Evolutionary conservation across 2,329 filamentous ascomycete genomes (phyloP), one percentile per base, ranked within the genome.

Genomic region (Colletotrichum viniferum): DNA sequence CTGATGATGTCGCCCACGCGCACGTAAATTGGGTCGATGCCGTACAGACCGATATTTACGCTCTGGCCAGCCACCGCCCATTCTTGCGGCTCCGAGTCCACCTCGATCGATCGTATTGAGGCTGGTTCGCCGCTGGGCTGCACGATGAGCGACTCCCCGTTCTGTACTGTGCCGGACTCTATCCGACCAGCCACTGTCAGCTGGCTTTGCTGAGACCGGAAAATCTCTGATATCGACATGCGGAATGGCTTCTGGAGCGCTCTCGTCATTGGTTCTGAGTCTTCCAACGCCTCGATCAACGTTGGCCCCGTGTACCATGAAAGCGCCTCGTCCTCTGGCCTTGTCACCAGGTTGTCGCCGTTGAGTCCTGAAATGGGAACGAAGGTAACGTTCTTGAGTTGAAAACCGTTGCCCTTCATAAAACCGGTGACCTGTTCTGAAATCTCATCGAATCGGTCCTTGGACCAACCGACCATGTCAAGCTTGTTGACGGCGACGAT

Each of bases 401-500:
- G 91, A 81, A 98, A 99, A 3, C 95, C 95, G 1, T 96, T 94
- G 1, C 93, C 92, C 0, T 91, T 92, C 76, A 99, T 87, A 82
- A 99, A 98, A 1, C 95, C 93, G 0, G 91, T 92, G 77, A 98
- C 92, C 80, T 98, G 95, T 77, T 95, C 91, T 58, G 91, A 90
- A 72, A 99, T 98, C 80, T 98, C 94, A 28, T 95, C 90, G 79
- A 97, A 99, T 3, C 95, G 91, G 6, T 92, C 92, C 82, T 95
- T 88, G 3, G 93, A 94, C 97, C 97, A 99, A 7, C 88, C 87
- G 8, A 96, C 92, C 18, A 93, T 93, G 82, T 99, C 97, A 80
- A 99, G 93, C 84, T 99, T 99, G 86, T 99, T 99, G 76, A 99
- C 92, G 3, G 95, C 96, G 32, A 99, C 94, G 56, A 99, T 93